These are phyloP conservation scores for Fusarium redolens DNA, from an alignment of 2,329 filamentous ascomycete species.

Conservation along the genomic window DNA sequence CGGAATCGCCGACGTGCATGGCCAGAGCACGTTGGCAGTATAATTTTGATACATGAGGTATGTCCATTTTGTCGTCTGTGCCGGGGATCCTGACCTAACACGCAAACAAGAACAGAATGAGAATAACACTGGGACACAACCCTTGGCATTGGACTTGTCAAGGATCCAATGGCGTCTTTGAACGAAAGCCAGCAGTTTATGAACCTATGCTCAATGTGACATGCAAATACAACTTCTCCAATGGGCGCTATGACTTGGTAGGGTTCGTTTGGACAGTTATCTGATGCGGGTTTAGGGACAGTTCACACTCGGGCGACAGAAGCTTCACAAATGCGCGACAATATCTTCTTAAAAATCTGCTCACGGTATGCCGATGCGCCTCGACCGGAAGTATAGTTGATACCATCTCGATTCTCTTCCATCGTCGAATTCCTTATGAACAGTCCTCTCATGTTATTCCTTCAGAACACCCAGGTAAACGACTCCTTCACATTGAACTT, in stretches of 20 bases:
- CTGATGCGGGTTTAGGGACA: not conserved
- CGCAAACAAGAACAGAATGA: constrained; percentile 11
- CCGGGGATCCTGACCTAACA: not conserved
- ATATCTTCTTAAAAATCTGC: not conserved
- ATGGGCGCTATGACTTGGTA: not conserved
- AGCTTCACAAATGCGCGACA: not conserved
- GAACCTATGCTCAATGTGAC: not conserved
- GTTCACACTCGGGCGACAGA: not conserved
- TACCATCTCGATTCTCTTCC: not conserved
- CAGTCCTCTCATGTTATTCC: rapidly evolving
- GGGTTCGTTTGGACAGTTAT: not conserved
- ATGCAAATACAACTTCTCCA: not conserved
- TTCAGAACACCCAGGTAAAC: constrained; percentile 73
- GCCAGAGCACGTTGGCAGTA: constrained; percentile 45
- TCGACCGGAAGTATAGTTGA: not conserved
- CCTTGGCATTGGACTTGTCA: not conserved
- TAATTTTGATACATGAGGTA: constrained; percentile 45
- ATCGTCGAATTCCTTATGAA: not conserved
- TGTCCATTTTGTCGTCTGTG: not conserved
- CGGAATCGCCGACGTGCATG: constrained; percentile 42
- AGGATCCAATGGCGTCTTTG: not conserved
- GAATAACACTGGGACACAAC: constrained; percentile 1
- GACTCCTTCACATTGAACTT: constrained; percentile 71
- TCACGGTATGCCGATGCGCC: not conserved
- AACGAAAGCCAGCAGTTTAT: not conserved